These are phyloP conservation scores for Aspergillus cejpii DNA, from an alignment of 2,329 filamentous ascomycete species.

Conservation along the genomic window DNA sequence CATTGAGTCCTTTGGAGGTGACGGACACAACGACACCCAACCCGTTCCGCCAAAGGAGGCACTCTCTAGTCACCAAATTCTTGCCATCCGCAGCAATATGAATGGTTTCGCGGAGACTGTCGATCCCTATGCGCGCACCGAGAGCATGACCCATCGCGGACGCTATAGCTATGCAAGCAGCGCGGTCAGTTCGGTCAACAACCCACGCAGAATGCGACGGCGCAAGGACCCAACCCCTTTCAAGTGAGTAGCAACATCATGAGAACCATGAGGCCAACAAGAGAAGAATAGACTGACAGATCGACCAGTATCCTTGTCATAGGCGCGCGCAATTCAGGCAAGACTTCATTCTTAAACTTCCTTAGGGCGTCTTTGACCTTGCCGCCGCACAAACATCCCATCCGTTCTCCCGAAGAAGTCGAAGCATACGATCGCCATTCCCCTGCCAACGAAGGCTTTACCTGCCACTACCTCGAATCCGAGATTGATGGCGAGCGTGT, in stretches of 20 bases:
- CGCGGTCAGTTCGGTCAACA: slow-evolving; percentile 84
- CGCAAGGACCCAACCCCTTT: slow-evolving; percentile 97
- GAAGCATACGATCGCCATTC: slow-evolving; percentile 48
- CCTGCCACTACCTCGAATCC: slow-evolving; percentile 84
- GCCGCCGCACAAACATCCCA: slow-evolving; percentile 67
- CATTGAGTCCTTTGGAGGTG: slow-evolving; percentile 56
- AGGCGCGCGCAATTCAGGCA: slow-evolving; percentile 79
- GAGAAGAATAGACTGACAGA: slow-evolving; percentile 3
- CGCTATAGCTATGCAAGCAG: slow-evolving; percentile 95
- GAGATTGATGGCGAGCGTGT: slow-evolving; percentile 89
- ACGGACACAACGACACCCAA: slow-evolving; percentile 56
- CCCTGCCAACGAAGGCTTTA: slow-evolving; percentile 61
- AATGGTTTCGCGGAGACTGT: slow-evolving; percentile 31
- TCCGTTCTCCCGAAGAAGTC: slow-evolving; percentile 53
- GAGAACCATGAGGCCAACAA: neutral
- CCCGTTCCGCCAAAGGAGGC: slow-evolving; percentile 47
- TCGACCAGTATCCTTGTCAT: slow-evolving; percentile 72
- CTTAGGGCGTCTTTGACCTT: slow-evolving; percentile 78
- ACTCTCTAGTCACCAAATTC: slow-evolving; percentile 21
- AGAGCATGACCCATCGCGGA: slow-evolving; percentile 95
- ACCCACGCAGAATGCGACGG: slow-evolving; percentile 80
- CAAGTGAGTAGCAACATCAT: slow-evolving; percentile 62
- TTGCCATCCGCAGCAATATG: slow-evolving; percentile 20
- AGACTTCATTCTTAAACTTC: slow-evolving; percentile 95
- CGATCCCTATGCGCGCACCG: slow-evolving; percentile 74